Evolutionary conservation across 495 filamentous ascomycete species (phyloP).

Genomic region (Letharia columbiana): DNA sequence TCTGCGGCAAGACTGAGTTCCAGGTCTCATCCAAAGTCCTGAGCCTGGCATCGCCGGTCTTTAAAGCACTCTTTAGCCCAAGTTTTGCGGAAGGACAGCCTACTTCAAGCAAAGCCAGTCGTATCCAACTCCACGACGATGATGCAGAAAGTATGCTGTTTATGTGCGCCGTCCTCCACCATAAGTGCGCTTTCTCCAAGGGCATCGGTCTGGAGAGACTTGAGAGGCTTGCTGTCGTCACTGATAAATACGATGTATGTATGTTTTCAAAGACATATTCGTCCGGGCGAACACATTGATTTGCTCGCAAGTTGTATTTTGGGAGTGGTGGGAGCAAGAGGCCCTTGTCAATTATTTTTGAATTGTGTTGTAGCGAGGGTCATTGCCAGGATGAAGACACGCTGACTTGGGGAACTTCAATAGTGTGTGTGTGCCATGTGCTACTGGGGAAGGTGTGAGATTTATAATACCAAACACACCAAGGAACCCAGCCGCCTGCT

Average conservation of each 20-base stretch:
- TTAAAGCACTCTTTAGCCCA: conserved; percentile 27
- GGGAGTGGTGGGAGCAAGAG: not conserved
- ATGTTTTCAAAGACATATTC: not conserved
- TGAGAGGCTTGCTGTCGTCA: conserved; percentile 5
- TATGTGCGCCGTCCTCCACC: conserved; percentile 8
- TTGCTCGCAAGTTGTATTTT: not conserved
- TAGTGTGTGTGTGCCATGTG: conserved; percentile 5
- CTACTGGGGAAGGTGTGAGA: conserved; percentile 2
- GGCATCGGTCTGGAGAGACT: not conserved
- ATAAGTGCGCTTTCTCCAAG: not conserved
- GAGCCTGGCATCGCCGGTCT: conserved; percentile 13
- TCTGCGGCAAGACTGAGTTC: not conserved
- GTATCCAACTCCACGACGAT: conserved; percentile 3
- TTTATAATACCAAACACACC: not conserved
- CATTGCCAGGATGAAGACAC: not conserved
- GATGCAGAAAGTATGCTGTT: conserved; percentile 3
- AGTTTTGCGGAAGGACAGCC: conserved; percentile 11
- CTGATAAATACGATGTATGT: conserved; percentile 6
- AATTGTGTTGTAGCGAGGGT: not conserved
- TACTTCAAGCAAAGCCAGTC: not conserved
- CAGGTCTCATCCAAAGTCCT: conserved; percentile 17
- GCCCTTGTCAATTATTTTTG: not conserved
- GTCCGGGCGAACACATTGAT: not conserved
- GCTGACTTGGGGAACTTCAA: not conserved
- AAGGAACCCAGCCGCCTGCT: conserved; percentile 8